Conservation (phyloP, 768 basidiomycete genomes). For the Lactarius quietus region DNA sequence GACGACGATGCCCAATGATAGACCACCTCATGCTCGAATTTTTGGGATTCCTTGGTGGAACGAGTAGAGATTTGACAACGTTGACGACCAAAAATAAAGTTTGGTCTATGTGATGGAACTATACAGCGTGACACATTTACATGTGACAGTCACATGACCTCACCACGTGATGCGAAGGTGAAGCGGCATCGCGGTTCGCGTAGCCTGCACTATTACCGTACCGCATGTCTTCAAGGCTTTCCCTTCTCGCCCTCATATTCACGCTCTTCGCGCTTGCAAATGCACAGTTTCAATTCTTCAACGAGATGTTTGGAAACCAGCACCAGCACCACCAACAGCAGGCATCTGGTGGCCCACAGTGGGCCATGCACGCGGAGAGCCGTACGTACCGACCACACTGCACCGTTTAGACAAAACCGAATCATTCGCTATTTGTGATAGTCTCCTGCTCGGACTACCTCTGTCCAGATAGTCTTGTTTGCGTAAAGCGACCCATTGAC, state of each 20-base stretch:
- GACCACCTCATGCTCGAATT: constrained; percentile 26
- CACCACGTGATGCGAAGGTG: neutral
- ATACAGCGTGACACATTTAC: constrained; percentile 23
- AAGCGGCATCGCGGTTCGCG: neutral
- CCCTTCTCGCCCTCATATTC: constrained; percentile 12
- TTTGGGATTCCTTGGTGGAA: constrained; percentile 12
- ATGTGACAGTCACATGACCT: neutral
- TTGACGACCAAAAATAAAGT: constrained; percentile 21
- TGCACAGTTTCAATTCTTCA: constrained; percentile 27
- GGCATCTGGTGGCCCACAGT: constrained; percentile 23
- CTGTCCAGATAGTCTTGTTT: constrained; percentile 71
- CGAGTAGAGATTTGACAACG: neutral
- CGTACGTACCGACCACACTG: constrained; percentile 8
- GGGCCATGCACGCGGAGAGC: constrained; percentile 24
- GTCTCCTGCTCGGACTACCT: constrained; percentile 72
- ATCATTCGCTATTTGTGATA: constrained; percentile 31
- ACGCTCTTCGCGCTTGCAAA: constrained; percentile 5
- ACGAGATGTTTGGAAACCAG: constrained; percentile 25
- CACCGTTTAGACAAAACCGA: neutral
- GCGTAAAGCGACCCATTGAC: constrained; percentile 56
- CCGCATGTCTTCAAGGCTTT: constrained; percentile 2
- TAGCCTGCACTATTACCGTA: neutral
- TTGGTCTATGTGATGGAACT: constrained; percentile 1
- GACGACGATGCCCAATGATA: neutral
- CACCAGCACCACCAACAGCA: constrained; percentile 25